Evolutionary conservation across 441 rosid species (phyloP).

Genomic region (Adansonia gregorii): DNA sequence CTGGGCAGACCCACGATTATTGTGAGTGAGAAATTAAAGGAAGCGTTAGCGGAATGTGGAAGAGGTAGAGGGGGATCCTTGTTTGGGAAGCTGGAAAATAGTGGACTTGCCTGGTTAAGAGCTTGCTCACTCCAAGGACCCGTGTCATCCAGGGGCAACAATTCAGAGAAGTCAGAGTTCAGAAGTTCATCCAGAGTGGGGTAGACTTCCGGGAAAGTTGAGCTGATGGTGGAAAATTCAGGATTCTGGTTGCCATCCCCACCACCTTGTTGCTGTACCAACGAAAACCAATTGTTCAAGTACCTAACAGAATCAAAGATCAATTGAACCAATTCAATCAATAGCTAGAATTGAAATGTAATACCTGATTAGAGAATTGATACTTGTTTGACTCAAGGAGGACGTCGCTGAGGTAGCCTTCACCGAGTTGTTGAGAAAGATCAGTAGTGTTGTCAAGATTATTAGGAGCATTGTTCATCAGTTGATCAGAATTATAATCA

Average conservation of each 20-base stretch:
- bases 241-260: not conserved
- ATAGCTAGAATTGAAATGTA: not conserved
- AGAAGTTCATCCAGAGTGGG: slow-evolving; percentile 21
- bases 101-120: slow-evolving; percentile 36
- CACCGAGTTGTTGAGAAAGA: slow-evolving; percentile 20
- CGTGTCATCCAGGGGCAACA: not conserved
- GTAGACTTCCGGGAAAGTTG: not conserved
- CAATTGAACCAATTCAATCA: not conserved
- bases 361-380: slow-evolving; percentile 15
- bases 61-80: not conserved
- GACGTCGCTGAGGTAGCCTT: slow-evolving; percentile 13
- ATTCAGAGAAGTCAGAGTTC: slow-evolving; percentile 24
- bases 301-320: not conserved
- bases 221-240: not conserved
- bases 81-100: not conserved
- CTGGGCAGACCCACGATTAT: slow-evolving; percentile 9
- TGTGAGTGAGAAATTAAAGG: not conserved
- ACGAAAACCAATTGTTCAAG: not conserved
- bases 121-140: slow-evolving; percentile 24
- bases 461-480: slow-evolving; percentile 13
- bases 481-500: not conserved
- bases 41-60: no score
- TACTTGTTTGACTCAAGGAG: slow-evolving; percentile 20
- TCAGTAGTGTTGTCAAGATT: not conserved
- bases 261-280: slow-evolving; percentile 3